Conservation (phyloP, 352 stramenopile genomes). For the Hyaloperonospora brassicae region DNA sequence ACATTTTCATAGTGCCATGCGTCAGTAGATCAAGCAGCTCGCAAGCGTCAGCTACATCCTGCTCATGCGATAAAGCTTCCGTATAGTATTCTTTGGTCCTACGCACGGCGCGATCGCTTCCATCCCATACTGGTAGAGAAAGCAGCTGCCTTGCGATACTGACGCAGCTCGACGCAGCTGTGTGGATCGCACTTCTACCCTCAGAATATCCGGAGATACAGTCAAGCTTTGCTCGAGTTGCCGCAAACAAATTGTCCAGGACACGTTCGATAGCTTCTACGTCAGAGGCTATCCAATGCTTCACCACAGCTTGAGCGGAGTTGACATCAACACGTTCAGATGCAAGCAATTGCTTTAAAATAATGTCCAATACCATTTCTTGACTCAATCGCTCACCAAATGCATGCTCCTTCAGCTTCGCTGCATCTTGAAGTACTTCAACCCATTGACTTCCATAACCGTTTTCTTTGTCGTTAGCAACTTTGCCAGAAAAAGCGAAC, state of each 20-base stretch:
- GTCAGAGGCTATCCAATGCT: slow-evolving; percentile 46
- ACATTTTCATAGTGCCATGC: slow-evolving; percentile 44
- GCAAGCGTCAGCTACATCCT: slow-evolving; percentile 31
- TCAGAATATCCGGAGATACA: slow-evolving; percentile 28
- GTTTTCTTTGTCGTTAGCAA: no score
- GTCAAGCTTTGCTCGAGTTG: slow-evolving; percentile 30
- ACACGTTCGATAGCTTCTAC: slow-evolving; percentile 36
- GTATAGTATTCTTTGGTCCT: slow-evolving; percentile 23
- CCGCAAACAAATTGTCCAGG: slow-evolving; percentile 30
- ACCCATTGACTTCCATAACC: slow-evolving; percentile 34
- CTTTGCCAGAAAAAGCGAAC: slow-evolving; percentile 27
- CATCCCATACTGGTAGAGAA: slow-evolving; percentile 24
- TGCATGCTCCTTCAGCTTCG: slow-evolving; percentile 62
- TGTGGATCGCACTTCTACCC: slow-evolving; percentile 24
- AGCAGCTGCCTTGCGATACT: slow-evolving; percentile 31
- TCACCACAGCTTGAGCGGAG: slow-evolving; percentile 36
- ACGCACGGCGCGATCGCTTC: slow-evolving; percentile 15
- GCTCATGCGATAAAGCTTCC: slow-evolving; percentile 24
- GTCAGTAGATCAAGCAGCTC: slow-evolving; percentile 51
- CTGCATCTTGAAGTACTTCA: slow-evolving; percentile 48
- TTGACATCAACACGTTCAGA: slow-evolving; percentile 19
- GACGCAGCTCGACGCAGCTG: slow-evolving; percentile 28
- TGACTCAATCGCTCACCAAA: slow-evolving; percentile 54
- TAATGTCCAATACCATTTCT: slow-evolving; percentile 44
- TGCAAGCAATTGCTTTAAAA: slow-evolving; percentile 44